These are phyloP conservation scores for Cystobasidium onofrii DNA, from an alignment of 768 basidiomycete species.

Conservation along the genomic window DNA sequence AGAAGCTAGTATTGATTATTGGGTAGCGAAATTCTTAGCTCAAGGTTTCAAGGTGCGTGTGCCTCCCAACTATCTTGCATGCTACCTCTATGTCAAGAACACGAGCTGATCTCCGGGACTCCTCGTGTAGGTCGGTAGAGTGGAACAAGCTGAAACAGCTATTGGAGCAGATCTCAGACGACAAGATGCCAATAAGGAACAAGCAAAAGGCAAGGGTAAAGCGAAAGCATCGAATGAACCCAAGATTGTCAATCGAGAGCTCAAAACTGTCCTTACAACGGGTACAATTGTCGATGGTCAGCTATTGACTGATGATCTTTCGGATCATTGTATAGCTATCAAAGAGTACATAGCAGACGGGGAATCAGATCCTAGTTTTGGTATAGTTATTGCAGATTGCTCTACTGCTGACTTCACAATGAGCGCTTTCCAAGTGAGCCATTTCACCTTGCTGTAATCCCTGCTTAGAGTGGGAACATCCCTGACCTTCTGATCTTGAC, in stretches of 20 bases:
- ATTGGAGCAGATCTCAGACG: constrained; percentile 93
- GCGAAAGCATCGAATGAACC: constrained; percentile 52
- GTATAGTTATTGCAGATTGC: constrained; percentile 84
- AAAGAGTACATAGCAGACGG: constrained; percentile 47
- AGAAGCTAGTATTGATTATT: constrained; percentile 83
- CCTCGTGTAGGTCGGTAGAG: constrained; percentile 85
- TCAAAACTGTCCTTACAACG: constrained; percentile 92
- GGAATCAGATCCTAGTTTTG: constrained; percentile 52
- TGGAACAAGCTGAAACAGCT: constrained; percentile 94
- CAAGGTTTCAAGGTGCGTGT: constrained; percentile 44
- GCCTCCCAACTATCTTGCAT: too few relatives aligned
- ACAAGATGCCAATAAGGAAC: constrained; percentile 53
- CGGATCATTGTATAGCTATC: constrained; percentile 87
- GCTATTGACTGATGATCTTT: constrained; percentile 82
- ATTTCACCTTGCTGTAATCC: too few relatives aligned
- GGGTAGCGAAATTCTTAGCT: constrained; percentile 53
- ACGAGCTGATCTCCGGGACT: constrained; percentile 52
- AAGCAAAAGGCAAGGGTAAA: constrained; percentile 46
- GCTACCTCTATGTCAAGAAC: too few relatives aligned
- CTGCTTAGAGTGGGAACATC: too few relatives aligned
- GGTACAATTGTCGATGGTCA: constrained; percentile 89
- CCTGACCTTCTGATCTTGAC: not conserved
- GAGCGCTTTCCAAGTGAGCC: constrained; percentile 58
- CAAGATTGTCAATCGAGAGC: constrained; percentile 82
- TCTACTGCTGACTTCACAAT: constrained; percentile 91